These are phyloP conservation scores for Dactylonectria macrodidyma DNA, from an alignment of 2,329 filamentous ascomycete species.

Conservation along the genomic window DNA sequence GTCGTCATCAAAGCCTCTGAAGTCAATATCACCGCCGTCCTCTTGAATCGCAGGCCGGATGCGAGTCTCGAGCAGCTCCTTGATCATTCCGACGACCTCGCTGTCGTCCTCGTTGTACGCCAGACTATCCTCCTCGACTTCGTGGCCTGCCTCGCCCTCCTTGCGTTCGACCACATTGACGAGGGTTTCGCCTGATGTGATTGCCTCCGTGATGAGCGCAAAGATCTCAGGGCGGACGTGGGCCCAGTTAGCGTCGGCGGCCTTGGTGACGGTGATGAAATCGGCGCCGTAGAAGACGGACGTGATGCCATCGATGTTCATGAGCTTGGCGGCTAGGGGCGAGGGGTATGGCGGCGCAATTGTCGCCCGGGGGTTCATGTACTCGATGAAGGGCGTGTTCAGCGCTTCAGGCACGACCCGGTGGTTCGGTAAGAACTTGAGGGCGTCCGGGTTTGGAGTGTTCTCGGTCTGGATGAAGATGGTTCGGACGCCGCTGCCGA, in stretches of 20 bases:
- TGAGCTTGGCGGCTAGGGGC: conserved; percentile 88
- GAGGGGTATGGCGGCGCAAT: conserved; percentile 92
- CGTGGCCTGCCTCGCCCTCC: conserved; percentile 61
- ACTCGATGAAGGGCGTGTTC: conserved; percentile 87
- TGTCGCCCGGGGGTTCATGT: conserved; percentile 89
- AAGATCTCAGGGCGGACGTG: conserved; percentile 97
- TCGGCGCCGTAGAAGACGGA: conserved; percentile 94
- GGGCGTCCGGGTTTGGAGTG: conserved; percentile 94
- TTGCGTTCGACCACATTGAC: conserved; percentile 80
- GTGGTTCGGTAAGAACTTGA: conserved; percentile 97
- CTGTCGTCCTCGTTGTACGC: conserved; percentile 91
- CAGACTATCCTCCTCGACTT: conserved; percentile 75
- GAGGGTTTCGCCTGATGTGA: conserved; percentile 86
- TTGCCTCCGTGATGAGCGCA: conserved; percentile 91
- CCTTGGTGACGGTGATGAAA: conserved; percentile 97
- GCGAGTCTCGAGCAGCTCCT: conserved; percentile 94
- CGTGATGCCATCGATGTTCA: conserved; percentile 95
- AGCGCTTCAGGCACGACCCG: conserved; percentile 84
- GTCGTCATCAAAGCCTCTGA: conserved; percentile 85
- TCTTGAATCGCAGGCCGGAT: conserved; percentile 97
- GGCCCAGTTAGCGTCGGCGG: conserved; percentile 89
- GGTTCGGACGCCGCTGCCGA: conserved; percentile 69
- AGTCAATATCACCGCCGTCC: conserved; percentile 97
- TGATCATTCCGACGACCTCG: conserved; percentile 98
- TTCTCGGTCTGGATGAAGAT: conserved; percentile 99